These are phyloP conservation scores for Cyanodermella asteris DNA, from an alignment of 2,329 filamentous ascomycete species.

Conservation along the genomic window DNA sequence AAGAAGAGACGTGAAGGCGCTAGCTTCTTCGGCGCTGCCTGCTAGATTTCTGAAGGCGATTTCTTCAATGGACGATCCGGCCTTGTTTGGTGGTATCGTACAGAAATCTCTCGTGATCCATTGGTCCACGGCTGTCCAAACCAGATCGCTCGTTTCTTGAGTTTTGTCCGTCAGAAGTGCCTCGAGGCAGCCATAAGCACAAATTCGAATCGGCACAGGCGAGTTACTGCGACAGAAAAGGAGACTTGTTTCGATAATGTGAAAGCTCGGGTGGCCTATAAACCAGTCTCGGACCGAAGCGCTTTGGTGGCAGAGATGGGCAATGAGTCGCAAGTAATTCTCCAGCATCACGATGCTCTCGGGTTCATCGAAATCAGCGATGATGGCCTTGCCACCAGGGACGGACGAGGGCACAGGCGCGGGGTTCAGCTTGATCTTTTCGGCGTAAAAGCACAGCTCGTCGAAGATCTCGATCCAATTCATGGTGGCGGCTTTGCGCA, in stretches of 20 bases:
- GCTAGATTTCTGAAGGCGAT: constrained; percentile 53
- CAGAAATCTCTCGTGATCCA: constrained; percentile 43
- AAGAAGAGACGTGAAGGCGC: constrained; percentile 62
- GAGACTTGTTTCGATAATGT: constrained; percentile 52
- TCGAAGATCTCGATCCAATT: constrained; percentile 87
- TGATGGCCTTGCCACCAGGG: constrained; percentile 37
- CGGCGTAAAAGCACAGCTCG: constrained; percentile 67
- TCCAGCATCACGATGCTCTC: constrained; percentile 95
- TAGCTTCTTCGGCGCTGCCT: constrained; percentile 62
- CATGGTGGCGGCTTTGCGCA: constrained; percentile 62
- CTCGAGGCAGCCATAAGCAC: constrained; percentile 57
- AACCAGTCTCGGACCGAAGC: constrained; percentile 51
- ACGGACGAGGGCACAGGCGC: constrained; percentile 28
- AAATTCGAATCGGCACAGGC: constrained; percentile 53
- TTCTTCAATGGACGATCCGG: constrained; percentile 26
- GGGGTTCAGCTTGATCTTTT: constrained; percentile 54
- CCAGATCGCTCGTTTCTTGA: constrained; percentile 39
- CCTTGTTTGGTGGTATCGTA: constrained; percentile 16
- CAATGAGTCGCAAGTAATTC: constrained; percentile 72
- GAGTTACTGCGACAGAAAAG: constrained; percentile 62
- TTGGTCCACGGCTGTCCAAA: constrained; percentile 64
- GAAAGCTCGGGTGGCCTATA: constrained; percentile 42
- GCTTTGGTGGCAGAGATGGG: constrained; percentile 60
- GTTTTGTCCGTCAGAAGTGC: constrained; percentile 58
- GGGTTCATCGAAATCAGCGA: constrained; percentile 59